These are phyloP conservation scores for Boletus huronensis DNA, from an alignment of 768 basidiomycete species.

Conservation along the genomic window DNA sequence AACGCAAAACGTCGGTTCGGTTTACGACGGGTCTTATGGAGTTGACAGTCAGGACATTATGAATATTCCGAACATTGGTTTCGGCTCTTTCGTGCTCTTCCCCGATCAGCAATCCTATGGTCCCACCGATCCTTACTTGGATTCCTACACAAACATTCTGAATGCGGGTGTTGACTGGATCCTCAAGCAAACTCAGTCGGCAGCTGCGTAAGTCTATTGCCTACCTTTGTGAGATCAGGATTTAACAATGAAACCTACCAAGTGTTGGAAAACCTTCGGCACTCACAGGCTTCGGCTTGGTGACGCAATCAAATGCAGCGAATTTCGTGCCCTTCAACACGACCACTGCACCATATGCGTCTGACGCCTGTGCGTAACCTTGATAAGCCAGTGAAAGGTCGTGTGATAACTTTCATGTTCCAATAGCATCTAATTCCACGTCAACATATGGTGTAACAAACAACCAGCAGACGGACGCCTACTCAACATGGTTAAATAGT, in stretches of 20 bases:
- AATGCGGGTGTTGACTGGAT: slow-evolving; percentile 57
- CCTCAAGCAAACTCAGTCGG: slow-evolving; percentile 41
- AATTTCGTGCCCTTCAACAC: slow-evolving; percentile 63
- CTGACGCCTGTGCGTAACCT: slow-evolving; percentile 28
- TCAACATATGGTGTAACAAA: slow-evolving; percentile 51
- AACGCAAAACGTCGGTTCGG: slow-evolving; percentile 42
- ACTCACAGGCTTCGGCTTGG: slow-evolving; percentile 58
- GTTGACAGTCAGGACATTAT: slow-evolving; percentile 66
- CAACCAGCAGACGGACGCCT: slow-evolving; percentile 50
- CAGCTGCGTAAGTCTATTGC: slow-evolving; percentile 37
- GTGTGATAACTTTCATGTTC: slow-evolving; percentile 1
- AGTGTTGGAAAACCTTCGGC: slow-evolving; percentile 56
- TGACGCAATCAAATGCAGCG: slow-evolving; percentile 50
- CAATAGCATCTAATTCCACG: slow-evolving; percentile 15
- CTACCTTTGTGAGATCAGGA: background rate
- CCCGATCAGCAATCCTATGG: slow-evolving; percentile 63
- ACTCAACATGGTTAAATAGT: slow-evolving; percentile 52
- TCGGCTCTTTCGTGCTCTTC: slow-evolving; percentile 61
- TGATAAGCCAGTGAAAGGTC: background rate
- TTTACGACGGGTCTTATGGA: slow-evolving; percentile 60
- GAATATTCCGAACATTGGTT: slow-evolving; percentile 54
- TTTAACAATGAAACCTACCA: slow-evolving; percentile 4
- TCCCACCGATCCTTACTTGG: slow-evolving; percentile 44
- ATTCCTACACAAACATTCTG: slow-evolving; percentile 51
- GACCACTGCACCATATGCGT: slow-evolving; percentile 40